phyloP scores from a whole-genome alignment of 768 basidiomycete genomes.

The Myochromella boudieri region DNA sequence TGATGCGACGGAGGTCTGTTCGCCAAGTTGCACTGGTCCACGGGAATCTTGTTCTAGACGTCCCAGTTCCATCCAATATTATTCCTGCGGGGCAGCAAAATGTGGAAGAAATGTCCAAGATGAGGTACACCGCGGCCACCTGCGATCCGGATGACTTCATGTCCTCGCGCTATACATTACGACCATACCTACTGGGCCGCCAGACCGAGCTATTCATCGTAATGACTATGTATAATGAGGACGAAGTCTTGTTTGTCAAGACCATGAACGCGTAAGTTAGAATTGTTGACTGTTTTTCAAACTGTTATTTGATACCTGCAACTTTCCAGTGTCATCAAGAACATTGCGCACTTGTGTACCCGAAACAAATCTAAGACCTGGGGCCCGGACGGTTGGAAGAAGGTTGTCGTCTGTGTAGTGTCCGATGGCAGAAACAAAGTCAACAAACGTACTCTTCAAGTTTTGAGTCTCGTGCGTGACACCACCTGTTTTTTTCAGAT shows the following conservation, averaged over 20 bases:
- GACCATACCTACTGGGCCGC: slow-evolving; percentile 77
- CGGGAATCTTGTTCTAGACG: slow-evolving; percentile 84
- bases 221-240: slow-evolving; percentile 97
- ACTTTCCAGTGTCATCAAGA: slow-evolving; percentile 75
- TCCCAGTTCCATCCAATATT: slow-evolving; percentile 77
- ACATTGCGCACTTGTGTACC: slow-evolving; percentile 75
- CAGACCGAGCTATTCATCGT: slow-evolving; percentile 93
- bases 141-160: slow-evolving; percentile 91
- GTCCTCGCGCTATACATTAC: slow-evolving; percentile 70
- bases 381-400: slow-evolving; percentile 90
- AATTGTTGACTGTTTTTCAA: slow-evolving; percentile 1
- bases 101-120: slow-evolving; percentile 76
- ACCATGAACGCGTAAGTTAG: slow-evolving; percentile 80
- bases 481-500: slow-evolving; percentile 4
- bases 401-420: slow-evolving; percentile 85
- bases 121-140: slow-evolving; percentile 87
- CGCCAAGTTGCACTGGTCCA: slow-evolving; percentile 78
- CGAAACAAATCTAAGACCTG: slow-evolving; percentile 73
- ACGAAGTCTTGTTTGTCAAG: slow-evolving; percentile 71
- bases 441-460: slow-evolving; percentile 89
- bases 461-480: slow-evolving; percentile 67
- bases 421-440: slow-evolving; percentile 85
- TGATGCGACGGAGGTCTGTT: slow-evolving; percentile 79
- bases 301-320: slow-evolving; percentile 9
- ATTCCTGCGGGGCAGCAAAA: slow-evolving; percentile 62